phyloP scores from a whole-genome alignment of 179 eudicot genomes.

The Beta corolliflora region DNA sequence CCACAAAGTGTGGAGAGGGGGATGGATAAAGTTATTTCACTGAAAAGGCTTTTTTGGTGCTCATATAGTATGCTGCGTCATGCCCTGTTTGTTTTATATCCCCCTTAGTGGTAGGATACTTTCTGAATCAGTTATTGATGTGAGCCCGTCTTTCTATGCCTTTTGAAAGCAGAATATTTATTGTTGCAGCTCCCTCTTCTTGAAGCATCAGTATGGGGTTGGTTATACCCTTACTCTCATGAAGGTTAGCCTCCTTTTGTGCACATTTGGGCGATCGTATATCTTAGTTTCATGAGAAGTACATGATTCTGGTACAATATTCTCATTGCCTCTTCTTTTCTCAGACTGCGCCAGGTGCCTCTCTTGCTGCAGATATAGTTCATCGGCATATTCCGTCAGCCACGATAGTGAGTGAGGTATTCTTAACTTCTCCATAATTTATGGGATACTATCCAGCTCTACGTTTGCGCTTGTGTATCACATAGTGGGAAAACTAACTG shows the following conservation, averaged over 20 bases:
- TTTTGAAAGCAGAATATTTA: constrained; percentile 24
- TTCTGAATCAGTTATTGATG: not conserved
- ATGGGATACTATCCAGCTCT: not conserved
- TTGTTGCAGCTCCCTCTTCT: constrained; percentile 76
- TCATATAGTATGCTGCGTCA: not conserved
- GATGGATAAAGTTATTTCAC: not conserved
- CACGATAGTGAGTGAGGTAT: constrained; percentile 83
- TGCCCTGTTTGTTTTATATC: not conserved
- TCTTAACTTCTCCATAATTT: constrained; percentile 15
- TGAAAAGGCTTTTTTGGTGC: too few species aligned
- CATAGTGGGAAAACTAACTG: not conserved
- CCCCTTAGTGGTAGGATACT: not conserved
- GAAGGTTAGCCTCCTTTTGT: constrained; percentile 56
- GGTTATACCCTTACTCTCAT: constrained; percentile 96
- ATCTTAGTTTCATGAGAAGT: constrained; percentile 12
- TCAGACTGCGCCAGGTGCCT: constrained; percentile 81
- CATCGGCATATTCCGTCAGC: constrained; percentile 90
- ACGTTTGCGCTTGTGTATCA: constrained; percentile 10
- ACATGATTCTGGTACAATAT: constrained; percentile 1
- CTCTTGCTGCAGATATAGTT: constrained; percentile 87
- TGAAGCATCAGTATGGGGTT: constrained; percentile 98
- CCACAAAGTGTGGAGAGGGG: not conserved
- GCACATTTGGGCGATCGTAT: not conserved
- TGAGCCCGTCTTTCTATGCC: not conserved
- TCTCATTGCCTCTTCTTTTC: constrained; percentile 21